Evolutionary conservation across 768 basidiomycete species (phyloP), one percentile per base, ranked within the genome.

Genomic region (Suillus plorans): DNA sequence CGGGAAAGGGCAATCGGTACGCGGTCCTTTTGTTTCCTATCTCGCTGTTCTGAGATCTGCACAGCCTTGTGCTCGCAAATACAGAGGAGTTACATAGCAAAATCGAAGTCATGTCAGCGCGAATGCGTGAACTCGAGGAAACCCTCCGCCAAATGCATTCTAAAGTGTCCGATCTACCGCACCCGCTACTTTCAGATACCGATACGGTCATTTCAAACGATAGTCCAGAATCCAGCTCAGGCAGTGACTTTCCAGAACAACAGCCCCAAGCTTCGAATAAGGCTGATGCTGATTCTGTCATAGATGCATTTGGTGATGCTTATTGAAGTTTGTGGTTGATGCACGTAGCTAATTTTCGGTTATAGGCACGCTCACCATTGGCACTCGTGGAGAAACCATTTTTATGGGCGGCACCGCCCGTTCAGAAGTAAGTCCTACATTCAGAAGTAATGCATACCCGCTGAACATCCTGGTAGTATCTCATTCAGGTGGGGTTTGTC

Each of bases 51-150:
- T 57, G 59, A 56, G 31, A 55, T 3, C 16, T 20, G 34, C n/a
- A 60, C 45, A 85, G 86, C 31, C 78, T 89, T 63, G 77, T 90
- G 34, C 82, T 91, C 31, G 82, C 90, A 28, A 86, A 87, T 68
- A 91, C 89, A 1, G 86, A 87, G 67, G 88, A 92, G 64, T 80
- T 92, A 9, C 89, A 92, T 73, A 84, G 85, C 59, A 83, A 84
- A 67, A 86, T 90, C 7, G 89, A 87, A 45, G 70, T 73, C 0
- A 78, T 89, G 53, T 76, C 80, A 52, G 71, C 77, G 6, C 85
- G 88, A n/a, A 85, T 87, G 62, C 84, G 83, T 37, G 82, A 84
- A 50, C 82, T 91, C 0, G 90, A 92, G 73, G 80, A 79, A 20
- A 88, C 84, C 1, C 81, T 91, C 41, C 78, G 79, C 22, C 73